Evolutionary conservation across 78 protist species (phyloP), one percentile per base, ranked within the genome.

Genomic region (Ministeria vibrans): DNA sequence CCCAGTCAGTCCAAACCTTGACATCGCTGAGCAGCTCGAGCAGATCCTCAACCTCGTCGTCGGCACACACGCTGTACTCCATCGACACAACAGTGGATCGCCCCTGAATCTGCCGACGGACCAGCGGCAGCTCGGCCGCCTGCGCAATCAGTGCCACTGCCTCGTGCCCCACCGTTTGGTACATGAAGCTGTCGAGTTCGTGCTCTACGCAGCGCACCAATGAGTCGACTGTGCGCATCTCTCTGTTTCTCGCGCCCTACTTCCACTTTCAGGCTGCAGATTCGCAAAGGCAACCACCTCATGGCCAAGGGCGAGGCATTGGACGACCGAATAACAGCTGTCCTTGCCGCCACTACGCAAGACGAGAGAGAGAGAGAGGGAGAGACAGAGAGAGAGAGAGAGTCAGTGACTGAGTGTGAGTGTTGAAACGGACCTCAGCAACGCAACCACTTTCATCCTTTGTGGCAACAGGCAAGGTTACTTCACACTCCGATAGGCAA

Each of bases 261-360:
- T 63, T 4, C 3, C 79, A 28, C 25, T 42, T 7, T 64, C 77
- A 0, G 96, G 98, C 32, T 28, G 38, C 22, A 97, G 78, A 80
- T 94, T 92, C 28, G 95, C 98, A 2, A 97, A 41, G 34, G 94
- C 93, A 0, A 90, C 85, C 2, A 97, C 25, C 43, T 61, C 77
- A 84, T 97, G 98, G 3, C 98, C 98, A n/a, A 80, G 55, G 75
- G 87, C 85, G 25, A 92, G 82, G 41, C 95, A 89, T 30, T 90
- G 75, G 45, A 86, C 23, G 46, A 95, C 39, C 68, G 81, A 68
- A 70, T 49, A 84, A 53, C 78, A 55, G 44, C 89, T 76, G 86
- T 97, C 99, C 86, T 97, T 97, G 38, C 99, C 99, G 22, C 99
- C 99, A 27, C 92, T 84, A 38, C 94, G 42, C 55, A 96, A 71